Percentiles rank a stretch among this genome's conserved stretches.
Evolutionary conservation across 306 rosid species (phyloP).

Genomic region (Phaseolus lunatus): DNA sequence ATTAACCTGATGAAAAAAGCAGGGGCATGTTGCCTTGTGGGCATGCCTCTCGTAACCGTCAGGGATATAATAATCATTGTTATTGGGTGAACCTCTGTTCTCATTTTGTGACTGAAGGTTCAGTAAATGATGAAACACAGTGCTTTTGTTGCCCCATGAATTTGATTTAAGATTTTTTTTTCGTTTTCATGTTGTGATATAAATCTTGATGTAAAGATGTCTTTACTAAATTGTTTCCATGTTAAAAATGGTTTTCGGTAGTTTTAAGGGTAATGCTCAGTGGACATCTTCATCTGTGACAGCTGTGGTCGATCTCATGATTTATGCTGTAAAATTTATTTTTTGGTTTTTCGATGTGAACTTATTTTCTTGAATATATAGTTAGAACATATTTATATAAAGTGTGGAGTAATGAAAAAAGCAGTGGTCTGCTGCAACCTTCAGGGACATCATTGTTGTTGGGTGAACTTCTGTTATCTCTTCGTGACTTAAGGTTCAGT

Average conservation of each 20-base stretch:
- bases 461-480: slow-evolving; percentile 74
- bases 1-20: slow-evolving; percentile 61
- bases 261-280: neutral
- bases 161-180: neutral
- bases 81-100: slow-evolving; percentile 82
- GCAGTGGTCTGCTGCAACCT: slow-evolving; percentile 58
- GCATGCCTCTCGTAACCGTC: slow-evolving; percentile 59
- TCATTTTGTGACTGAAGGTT: slow-evolving; percentile 60
- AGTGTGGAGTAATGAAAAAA: slow-evolving; percentile 38
- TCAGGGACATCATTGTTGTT: slow-evolving; percentile 79
- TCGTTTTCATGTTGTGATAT: no score
- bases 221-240: neutral
- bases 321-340: neutral
- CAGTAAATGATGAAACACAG: slow-evolving; percentile 73
- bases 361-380: neutral
- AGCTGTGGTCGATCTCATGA: no score
- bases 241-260: neutral
- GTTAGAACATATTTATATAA: no score
- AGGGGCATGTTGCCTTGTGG: slow-evolving; percentile 64
- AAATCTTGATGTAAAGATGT: neutral
- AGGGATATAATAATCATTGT: slow-evolving; percentile 66
- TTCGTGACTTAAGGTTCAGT: slow-evolving; percentile 74
- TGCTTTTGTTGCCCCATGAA: no score
- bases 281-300: no score
- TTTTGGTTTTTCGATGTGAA: no score